A percentile compares a stretch with the other conserved stretches of the same genome.
These are phyloP conservation scores for Pseudoperonospora humuli DNA, from an alignment of 352 stramenopile genomes.

Conservation along the genomic window DNA sequence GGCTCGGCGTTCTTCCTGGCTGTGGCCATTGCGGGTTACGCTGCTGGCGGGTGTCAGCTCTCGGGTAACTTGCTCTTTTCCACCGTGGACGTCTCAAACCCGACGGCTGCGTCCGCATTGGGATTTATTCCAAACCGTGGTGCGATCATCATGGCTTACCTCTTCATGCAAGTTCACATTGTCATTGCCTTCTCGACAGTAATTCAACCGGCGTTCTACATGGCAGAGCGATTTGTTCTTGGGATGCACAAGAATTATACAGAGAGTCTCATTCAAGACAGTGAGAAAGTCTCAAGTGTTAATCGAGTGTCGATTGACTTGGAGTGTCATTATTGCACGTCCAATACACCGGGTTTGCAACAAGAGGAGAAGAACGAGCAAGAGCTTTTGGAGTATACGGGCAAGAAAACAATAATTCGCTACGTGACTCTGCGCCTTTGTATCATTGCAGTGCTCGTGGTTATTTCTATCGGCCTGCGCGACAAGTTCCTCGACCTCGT, in stretches of 20 bases:
- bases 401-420: conserved; percentile 29
- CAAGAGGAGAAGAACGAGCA: too few species aligned
- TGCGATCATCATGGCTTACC: conserved; percentile 32
- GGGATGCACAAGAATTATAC: conserved; percentile 35
- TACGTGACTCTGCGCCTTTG: conserved; percentile 37
- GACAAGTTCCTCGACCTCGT: conserved; percentile 46
- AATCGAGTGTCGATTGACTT: conserved; percentile 9
- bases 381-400: too few species aligned
- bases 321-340: too few species aligned
- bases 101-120: conserved; percentile 5
- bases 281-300: conserved; percentile 14
- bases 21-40: conserved; percentile 29
- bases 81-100: conserved; percentile 23
- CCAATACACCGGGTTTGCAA: too few species aligned
- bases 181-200: conserved; percentile 46
- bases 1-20: conserved; percentile 35
- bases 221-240: conserved; percentile 37
- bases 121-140: conserved; percentile 34
- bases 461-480: conserved; percentile 31
- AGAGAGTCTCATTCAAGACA: conserved; percentile 19
- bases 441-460: conserved; percentile 36
- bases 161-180: conserved; percentile 55
- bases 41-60: conserved; percentile 39
- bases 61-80: conserved; percentile 49
- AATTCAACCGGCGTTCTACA: conserved; percentile 41